Percentiles rank a stretch among this genome's conserved stretches.
Conservation (phyloP, 345 rosid genomes). For the Euphorbia peplus region DNA sequence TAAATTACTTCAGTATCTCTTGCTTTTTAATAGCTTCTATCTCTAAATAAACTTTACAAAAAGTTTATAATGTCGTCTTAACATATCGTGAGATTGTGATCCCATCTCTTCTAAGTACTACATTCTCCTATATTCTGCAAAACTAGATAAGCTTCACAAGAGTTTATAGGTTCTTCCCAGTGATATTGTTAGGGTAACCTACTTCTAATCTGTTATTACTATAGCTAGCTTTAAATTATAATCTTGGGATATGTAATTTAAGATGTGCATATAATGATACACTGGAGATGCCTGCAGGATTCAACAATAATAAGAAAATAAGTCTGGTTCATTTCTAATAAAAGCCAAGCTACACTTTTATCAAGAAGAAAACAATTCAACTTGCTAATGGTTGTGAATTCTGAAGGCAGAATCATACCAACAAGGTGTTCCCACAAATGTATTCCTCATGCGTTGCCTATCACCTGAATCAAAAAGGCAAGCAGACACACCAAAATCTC, state of each 20-base stretch:
- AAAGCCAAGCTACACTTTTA: background rate
- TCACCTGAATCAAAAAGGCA: constrained; percentile 98
- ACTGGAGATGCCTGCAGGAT: background rate
- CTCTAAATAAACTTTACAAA: too few species aligned
- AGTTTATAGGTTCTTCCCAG: background rate
- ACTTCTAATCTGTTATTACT: background rate
- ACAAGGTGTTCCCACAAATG: constrained; percentile 99
- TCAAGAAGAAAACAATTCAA: background rate
- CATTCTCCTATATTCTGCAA: background rate
- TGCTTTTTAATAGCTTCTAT: background rate
- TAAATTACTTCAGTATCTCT: background rate
- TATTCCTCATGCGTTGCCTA: constrained; percentile 94
- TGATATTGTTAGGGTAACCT: background rate
- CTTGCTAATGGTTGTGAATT: background rate
- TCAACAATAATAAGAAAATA: background rate
- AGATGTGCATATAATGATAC: background rate
- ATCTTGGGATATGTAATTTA: background rate
- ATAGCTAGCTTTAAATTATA: background rate
- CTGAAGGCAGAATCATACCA: constrained; percentile 52
- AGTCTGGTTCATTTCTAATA: background rate
- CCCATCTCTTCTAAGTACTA: background rate
- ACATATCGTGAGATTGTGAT: background rate
- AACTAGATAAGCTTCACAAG: background rate
- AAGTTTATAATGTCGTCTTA: too few species aligned
- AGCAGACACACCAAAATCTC: constrained; percentile 98